Conservation (phyloP, 768 basidiomycete species). For the Termitomyces sp. region DNA sequence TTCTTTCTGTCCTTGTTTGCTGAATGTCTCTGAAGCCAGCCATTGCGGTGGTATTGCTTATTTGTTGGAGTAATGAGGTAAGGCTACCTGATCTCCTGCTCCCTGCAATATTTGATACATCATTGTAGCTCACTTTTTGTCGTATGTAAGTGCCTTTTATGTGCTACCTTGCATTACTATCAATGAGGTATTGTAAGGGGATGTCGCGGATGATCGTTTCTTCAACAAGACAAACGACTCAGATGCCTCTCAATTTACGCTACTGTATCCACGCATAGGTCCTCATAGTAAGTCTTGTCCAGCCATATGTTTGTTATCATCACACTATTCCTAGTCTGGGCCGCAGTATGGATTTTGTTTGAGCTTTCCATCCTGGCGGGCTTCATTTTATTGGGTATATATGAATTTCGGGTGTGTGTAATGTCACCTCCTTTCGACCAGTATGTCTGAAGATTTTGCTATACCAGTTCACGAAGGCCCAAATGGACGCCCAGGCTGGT, state of each 20-base stretch:
- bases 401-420: slow-evolving; percentile 67
- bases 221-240: slow-evolving; percentile 94
- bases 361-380: slow-evolving; percentile 70
- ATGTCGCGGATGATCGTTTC: slow-evolving; percentile 90
- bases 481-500: slow-evolving; percentile 78
- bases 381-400: slow-evolving; percentile 79
- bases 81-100: slow-evolving; percentile 19
- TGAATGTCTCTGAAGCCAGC: slow-evolving; percentile 45
- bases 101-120: not conserved
- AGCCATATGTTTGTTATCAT: not conserved
- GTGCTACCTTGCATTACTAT: not conserved
- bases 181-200: slow-evolving; percentile 52
- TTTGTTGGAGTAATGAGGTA: slow-evolving; percentile 87
- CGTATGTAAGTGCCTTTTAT: slow-evolving; percentile 55
- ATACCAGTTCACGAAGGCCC: slow-evolving; percentile 44
- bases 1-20: not conserved
- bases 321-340: slow-evolving; percentile 61
- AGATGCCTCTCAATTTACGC: slow-evolving; percentile 84
- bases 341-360: slow-evolving; percentile 80
- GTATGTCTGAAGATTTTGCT: not conserved
- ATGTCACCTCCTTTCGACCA: slow-evolving; percentile 3
- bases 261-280: slow-evolving; percentile 67
- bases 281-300: slow-evolving; percentile 57
- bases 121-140: slow-evolving; percentile 72
- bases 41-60: slow-evolving; percentile 80